A percentile compares a stretch with the other conserved stretches of the same genome.
These are phyloP conservation scores for Cercospora sesami DNA, from an alignment of 2,329 filamentous ascomycete genomes.

Conservation along the genomic window DNA sequence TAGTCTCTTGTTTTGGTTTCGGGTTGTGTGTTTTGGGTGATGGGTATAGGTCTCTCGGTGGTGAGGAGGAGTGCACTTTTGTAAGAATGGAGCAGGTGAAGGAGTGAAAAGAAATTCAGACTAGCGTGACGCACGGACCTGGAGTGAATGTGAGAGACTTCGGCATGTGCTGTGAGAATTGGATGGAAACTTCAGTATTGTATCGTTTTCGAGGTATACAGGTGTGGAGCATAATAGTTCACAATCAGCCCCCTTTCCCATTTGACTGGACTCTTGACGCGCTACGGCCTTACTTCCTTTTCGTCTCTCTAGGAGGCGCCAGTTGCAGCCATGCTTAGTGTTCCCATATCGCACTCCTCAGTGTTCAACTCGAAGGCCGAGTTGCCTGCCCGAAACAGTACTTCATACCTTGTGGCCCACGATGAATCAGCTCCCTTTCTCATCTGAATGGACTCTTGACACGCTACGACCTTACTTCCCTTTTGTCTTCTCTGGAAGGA, in stretches of 20 bases:
- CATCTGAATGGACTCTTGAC: too few species aligned
- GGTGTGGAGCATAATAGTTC: too few species aligned
- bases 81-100: neutral
- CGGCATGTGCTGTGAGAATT: neutral
- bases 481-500: too few species aligned
- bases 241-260: too few species aligned
- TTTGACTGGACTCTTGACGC: neutral
- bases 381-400: too few species aligned
- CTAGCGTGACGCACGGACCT: neutral
- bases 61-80: neutral
- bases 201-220: neutral
- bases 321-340: too few species aligned
- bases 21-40: neutral
- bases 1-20: too few species aligned
- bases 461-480: too few species aligned
- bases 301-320: neutral
- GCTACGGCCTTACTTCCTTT: neutral
- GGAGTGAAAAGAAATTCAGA: neutral
- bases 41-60: rapidly evolving
- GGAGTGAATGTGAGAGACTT: neutral
- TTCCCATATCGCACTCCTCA: too few species aligned
- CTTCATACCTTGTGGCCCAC: too few species aligned
- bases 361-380: too few species aligned
- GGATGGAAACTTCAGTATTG: neutral
- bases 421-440: too few species aligned